Evolutionary conservation across 805 yeast species (phyloP).

Genomic region (Crinitomyces ghanaensis): DNA sequence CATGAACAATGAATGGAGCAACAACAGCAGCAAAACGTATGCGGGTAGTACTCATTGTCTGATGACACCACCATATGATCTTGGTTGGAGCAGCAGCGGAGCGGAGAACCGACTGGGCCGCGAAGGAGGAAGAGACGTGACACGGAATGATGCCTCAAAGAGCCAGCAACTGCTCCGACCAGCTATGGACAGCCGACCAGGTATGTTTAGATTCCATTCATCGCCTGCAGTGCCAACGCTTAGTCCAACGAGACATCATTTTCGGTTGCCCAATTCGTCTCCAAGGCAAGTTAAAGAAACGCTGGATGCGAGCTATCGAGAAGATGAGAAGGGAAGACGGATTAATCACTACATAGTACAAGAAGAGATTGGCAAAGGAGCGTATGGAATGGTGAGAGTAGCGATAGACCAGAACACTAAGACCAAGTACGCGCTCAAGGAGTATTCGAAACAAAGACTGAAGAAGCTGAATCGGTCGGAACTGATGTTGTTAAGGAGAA

Average conservation of each 20-base stretch:
- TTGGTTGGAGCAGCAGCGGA: no score
- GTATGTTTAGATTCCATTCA: slow-evolving; percentile 25
- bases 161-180: no score
- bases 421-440: slow-evolving; percentile 30
- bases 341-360: slow-evolving; percentile 47
- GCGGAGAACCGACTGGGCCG: no score
- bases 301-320: slow-evolving; percentile 19
- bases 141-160: no score
- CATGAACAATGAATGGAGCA: no score
- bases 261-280: slow-evolving; percentile 22
- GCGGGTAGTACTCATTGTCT: no score
- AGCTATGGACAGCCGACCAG: slow-evolving; percentile 17
- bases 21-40: no score
- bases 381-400: slow-evolving; percentile 78
- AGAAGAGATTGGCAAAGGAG: slow-evolving; percentile 78
- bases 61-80: no score
- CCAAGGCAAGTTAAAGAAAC: slow-evolving; percentile 28
- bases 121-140: no score
- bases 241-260: slow-evolving; percentile 27
- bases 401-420: slow-evolving; percentile 61
- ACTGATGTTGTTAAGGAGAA: slow-evolving; percentile 15
- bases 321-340: slow-evolving; percentile 21
- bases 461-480: slow-evolving; percentile 24
- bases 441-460: slow-evolving; percentile 29
- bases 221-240: slow-evolving; percentile 20